Conservation (phyloP, 208 protist species). For the Novymonas esmeraldas region DNA sequence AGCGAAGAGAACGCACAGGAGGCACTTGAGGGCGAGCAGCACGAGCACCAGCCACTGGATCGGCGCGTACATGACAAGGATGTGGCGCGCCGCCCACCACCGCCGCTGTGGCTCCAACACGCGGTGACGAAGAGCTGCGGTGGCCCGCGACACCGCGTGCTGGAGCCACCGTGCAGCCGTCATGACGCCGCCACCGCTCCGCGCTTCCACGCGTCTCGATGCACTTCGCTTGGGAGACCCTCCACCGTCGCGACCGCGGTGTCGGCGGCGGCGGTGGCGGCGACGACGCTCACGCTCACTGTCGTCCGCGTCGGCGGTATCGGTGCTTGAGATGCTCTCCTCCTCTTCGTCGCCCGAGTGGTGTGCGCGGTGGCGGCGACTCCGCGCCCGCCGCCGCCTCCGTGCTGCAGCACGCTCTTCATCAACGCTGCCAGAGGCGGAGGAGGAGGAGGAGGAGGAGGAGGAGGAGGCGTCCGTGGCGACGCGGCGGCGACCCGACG, state of each 20-base stretch:
- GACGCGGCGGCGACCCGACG: not conserved
- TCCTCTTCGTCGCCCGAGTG: no score
- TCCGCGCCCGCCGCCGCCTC: no score
- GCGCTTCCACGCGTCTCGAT: no score
- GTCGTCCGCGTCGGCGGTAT: no score
- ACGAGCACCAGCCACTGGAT: slow-evolving; percentile 60
- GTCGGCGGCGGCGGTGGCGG: no score
- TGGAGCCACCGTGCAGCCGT: no score
- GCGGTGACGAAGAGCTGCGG: not conserved
- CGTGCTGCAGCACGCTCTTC: not conserved
- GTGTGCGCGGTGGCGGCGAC: no score
- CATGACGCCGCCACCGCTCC: no score
- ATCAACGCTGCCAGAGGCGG: not conserved
- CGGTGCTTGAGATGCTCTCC: no score
- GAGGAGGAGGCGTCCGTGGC: not conserved
- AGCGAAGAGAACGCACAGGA: slow-evolving; percentile 40
- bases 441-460: not conserved
- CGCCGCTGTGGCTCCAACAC: slow-evolving; percentile 1
- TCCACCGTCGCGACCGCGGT: no score
- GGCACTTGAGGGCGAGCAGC: slow-evolving; percentile 33
- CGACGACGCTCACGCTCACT: no score
- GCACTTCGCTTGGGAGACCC: no score
- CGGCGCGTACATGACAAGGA: slow-evolving; percentile 54
- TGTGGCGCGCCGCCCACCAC: slow-evolving; percentile 34
- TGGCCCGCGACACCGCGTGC: not conserved